Evolutionary conservation across 768 basidiomycete species (phyloP), one percentile per base, ranked within the genome.

Genomic region (Lenzites betulinus): DNA sequence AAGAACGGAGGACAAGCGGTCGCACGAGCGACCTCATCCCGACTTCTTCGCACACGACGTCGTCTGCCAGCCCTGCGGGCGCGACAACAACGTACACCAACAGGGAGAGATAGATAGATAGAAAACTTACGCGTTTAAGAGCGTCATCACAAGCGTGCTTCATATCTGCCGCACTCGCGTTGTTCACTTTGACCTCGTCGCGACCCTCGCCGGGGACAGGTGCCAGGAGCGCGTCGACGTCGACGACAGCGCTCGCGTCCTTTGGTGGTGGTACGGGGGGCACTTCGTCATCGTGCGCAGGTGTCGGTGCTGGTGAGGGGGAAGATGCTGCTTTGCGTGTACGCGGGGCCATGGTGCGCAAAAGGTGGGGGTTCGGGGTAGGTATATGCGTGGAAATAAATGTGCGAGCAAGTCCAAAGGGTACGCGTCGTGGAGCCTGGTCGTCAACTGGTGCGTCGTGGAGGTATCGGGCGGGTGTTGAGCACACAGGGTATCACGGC

Each of bases 131-230:
- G 69, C 92, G 88, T 75, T 92, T 93, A 59, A 98, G 77, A 46
- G 89, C 88, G 76, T 98, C 95, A 74, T 98, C 95, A 62, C 80
- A 76, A 9, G 83, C 78, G 56, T 75, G 74, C 70, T 86, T 85
- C 64, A 85, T 76, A 66, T 84, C 83, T 9, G 70, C 67, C 46
- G 78, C 66, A 64, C 77, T 82, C 25, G 79, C 76, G 58, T 81
- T 82, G 74, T 85, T 86, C 54, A 84, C 77, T 59, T 78, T 78
- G 59, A 81, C 75, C 39, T 71, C 72, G 42, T 79, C 77, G 35
- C 74, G 67, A 41, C 67, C 68, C 42, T 58, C 66, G 13, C 52
- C 60, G 33, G 66, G 54, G 26, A 64, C 58, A 22, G 72, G 70
- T 15, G 69, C 60, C 4, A 60, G 53, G 26, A 65, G 64, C 54